A percentile compares a stretch with the other conserved stretches of the same genome.
Conservation (phyloP, 169 alveolate genomes). For the Perkinsus olseni region DNA sequence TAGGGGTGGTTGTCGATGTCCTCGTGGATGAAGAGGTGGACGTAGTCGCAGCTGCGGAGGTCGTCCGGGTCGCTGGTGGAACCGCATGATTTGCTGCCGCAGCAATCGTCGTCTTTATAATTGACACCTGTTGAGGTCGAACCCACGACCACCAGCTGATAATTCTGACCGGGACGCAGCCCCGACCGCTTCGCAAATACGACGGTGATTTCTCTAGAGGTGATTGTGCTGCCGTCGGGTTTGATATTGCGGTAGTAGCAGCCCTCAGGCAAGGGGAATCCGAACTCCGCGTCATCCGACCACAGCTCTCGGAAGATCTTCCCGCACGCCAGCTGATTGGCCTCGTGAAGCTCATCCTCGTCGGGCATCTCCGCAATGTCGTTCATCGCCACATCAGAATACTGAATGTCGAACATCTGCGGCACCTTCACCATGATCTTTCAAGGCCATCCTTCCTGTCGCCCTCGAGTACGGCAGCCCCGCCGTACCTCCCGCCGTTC, state of each 20-base stretch:
- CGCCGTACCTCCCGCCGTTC: not conserved
- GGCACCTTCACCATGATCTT: not conserved
- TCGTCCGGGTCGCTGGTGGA: not conserved
- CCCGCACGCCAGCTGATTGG: conserved; percentile 7
- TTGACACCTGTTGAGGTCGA: not conserved
- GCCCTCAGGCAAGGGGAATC: conserved; percentile 14
- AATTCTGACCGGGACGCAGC: not conserved
- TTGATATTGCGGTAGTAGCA: conserved; percentile 1
- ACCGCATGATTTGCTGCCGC: not conserved
- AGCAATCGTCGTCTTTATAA: not conserved
- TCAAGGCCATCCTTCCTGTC: not conserved
- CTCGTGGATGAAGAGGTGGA: conserved; percentile 1
- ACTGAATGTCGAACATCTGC: not conserved
- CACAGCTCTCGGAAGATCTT: conserved; percentile 3
- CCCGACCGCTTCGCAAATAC: not conserved
- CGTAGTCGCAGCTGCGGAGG: not conserved
- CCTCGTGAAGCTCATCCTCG: conserved; percentile 10
- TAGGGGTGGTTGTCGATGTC: not conserved
- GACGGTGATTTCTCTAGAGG: conserved; percentile 1
- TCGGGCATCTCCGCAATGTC: not conserved
- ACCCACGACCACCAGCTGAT: conserved; percentile 6
- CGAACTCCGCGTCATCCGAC: conserved; percentile 1
- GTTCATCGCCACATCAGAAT: not conserved
- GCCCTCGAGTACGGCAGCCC: not conserved
- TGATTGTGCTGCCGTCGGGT: not conserved